phyloP scores from a whole-genome alignment of 805 yeast genomes.

The Metschnikowia corniflorae region DNA sequence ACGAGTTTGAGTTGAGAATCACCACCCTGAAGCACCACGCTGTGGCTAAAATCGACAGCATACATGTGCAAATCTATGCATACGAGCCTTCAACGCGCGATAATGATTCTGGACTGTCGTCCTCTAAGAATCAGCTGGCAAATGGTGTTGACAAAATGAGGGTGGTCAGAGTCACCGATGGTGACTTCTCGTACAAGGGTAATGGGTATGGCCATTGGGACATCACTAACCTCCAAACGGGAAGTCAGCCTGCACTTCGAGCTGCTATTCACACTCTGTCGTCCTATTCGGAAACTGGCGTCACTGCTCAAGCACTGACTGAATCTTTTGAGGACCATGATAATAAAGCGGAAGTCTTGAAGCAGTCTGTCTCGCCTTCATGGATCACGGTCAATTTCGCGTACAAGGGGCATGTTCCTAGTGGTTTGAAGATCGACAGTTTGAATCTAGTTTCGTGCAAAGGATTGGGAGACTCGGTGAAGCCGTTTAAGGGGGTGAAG shows the following conservation, averaged over 20 bases:
- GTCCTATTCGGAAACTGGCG: neutral
- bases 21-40: slow-evolving; percentile 35
- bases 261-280: slow-evolving; percentile 42
- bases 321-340: neutral
- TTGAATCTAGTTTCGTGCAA: slow-evolving; percentile 54
- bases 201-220: slow-evolving; percentile 64
- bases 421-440: slow-evolving; percentile 68
- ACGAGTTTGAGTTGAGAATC: slow-evolving; percentile 63
- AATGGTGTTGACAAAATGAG: slow-evolving; percentile 40
- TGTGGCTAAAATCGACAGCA: slow-evolving; percentile 32
- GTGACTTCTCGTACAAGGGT: slow-evolving; percentile 61
- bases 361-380: slow-evolving; percentile 22
- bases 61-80: slow-evolving; percentile 26
- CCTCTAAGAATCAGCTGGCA: slow-evolving; percentile 1
- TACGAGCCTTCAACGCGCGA: slow-evolving; percentile 13
- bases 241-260: slow-evolving; percentile 63
- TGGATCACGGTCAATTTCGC: slow-evolving; percentile 50
- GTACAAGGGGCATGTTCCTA: slow-evolving; percentile 68
- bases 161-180: slow-evolving; percentile 65
- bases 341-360: neutral
- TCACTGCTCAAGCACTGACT: neutral
- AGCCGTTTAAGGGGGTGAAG: slow-evolving; percentile 90
- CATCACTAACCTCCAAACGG: slow-evolving; percentile 53
- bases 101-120: slow-evolving; percentile 1
- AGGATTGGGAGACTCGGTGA: slow-evolving; percentile 58